Base-by-base conservation (phyloP, 1,284 basidiomycete species). In the Anthracocystis panici-leucophaei region DNA sequence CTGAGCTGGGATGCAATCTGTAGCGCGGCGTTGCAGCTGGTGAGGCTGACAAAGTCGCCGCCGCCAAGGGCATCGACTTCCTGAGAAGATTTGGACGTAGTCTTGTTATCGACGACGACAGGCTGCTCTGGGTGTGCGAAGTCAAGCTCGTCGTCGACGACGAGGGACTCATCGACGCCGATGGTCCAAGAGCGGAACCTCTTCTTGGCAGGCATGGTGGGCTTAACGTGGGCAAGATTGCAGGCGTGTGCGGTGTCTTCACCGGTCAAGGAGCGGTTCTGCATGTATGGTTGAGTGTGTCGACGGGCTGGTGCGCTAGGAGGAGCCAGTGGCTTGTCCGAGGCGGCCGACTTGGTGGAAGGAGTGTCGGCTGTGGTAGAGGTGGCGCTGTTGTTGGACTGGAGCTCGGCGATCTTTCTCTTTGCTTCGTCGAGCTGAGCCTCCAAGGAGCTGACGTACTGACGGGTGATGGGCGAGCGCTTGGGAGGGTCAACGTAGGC, bases 401-500 rank as follows among this genome's bases (percentile, higher is more conserved):
- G 57, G 40, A 68, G 65, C 29, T 76, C 52, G 29, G 69, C 65
- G n/a, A 76, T 72, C 55, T 55, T 68, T 27, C 40, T 49, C 11
- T 72, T 68, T 21, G 74, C 74, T 16, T 76, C 69, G 21, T 71
- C 74, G 11, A 76, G 65, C 54, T 76, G 74, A 14, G 69, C 38
- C 57, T 76, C 74, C 20, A 76, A 59, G 27, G 74, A 62, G 62
- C 69, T 72, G 58, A 76, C 74, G 44, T 76, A 76, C 31, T 76
- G 74, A 21, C 74, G 74, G 21, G 74, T 72, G 69, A 76, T 76
- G 57, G 74, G 74, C 11, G 74, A 76, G 10, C 74, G 68, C 48
- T 76, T 76, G 49, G 74, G 74, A 25, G 74, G 74, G 50, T 76
- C 74, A 40, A 76, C 74, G 35, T 76, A 76, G 40, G 74, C 74